phyloP scores from a whole-genome alignment of 225 moss, liverwort and hornwort genomes.

The Pseudisothecium myosuroides region DNA sequence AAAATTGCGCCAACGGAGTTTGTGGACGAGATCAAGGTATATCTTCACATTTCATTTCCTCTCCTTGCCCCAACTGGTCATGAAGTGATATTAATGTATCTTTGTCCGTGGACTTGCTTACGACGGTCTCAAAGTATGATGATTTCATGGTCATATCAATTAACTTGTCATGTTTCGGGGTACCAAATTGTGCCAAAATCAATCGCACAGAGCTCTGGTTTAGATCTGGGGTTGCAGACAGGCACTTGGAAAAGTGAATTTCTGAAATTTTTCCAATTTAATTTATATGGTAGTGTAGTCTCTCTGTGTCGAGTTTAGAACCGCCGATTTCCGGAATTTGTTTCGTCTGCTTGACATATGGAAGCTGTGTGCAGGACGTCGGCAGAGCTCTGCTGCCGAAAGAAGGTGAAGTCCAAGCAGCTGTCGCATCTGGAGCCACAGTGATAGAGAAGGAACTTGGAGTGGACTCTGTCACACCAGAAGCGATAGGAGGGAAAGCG shows the following conservation, averaged over 20 bases:
- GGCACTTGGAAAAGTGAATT: neutral
- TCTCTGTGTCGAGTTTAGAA: neutral
- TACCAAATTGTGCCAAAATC: neutral
- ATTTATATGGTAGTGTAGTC: too few species aligned
- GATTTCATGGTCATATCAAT: neutral
- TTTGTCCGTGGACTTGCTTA: neutral
- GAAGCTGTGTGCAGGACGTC: conserved; percentile 31
- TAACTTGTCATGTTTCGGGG: neutral
- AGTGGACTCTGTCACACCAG: conserved; percentile 15
- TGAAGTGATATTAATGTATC: neutral
- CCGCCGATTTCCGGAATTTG: neutral
- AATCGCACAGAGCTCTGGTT: neutral
- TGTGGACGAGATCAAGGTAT: conserved; percentile 65
- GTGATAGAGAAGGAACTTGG: conserved; percentile 23
- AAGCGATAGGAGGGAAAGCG: conserved; percentile 14
- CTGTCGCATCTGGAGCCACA: conserved; percentile 38
- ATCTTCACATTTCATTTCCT: neutral
- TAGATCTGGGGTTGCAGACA: neutral
- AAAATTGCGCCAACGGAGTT: conserved; percentile 67
- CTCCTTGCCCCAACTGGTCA: neutral
- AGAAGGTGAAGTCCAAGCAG: conserved; percentile 35
- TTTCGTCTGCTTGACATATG: neutral
- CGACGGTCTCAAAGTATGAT: neutral
- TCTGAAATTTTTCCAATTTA: neutral
- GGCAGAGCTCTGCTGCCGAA: conserved; percentile 37